phyloP scores from a whole-genome alignment of 1,284 basidiomycete genomes.

The Puccinia coronata region DNA sequence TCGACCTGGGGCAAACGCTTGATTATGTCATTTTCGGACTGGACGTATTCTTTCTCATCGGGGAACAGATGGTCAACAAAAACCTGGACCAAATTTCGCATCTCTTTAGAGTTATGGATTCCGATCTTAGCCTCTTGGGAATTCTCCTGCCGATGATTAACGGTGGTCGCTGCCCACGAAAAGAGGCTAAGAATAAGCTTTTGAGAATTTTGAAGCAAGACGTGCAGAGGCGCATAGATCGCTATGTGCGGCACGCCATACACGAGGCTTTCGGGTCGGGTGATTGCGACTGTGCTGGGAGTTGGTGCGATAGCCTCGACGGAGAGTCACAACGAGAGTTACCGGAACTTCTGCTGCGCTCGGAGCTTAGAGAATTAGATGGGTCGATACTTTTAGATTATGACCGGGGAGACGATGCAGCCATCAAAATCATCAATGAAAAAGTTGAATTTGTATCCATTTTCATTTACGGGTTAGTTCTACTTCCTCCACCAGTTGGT shows the following conservation, averaged over 20 bases:
- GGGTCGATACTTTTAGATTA: conserved; percentile 25
- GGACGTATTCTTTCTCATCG: conserved; percentile 37
- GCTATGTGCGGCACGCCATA: background rate
- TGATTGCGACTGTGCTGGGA: background rate
- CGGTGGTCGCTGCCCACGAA: background rate
- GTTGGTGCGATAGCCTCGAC: background rate
- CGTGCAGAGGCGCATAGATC: conserved; percentile 15
- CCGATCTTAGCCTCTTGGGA: conserved; percentile 36
- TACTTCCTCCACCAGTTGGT: background rate
- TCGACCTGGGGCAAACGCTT: conserved; percentile 30
- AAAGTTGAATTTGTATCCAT: conserved; percentile 40
- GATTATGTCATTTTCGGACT: conserved; percentile 47
- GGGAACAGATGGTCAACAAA: conserved; percentile 5
- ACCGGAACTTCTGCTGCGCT: conserved; percentile 40
- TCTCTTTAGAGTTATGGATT: conserved; percentile 44
- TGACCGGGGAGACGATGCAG: conserved; percentile 16
- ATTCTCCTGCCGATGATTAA: conserved; percentile 28
- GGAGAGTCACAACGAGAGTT: conserved; percentile 29
- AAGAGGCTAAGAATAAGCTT: conserved; percentile 31
- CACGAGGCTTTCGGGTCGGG: background rate
- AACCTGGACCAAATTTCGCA: conserved; percentile 23
- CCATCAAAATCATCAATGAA: conserved; percentile 19
- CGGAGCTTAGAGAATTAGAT: conserved; percentile 30
- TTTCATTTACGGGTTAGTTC: conserved; percentile 46
- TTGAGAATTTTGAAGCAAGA: conserved; percentile 26